Percentiles rank a stretch among this genome's conserved stretches.
Evolutionary conservation across 305 asterid genomes (phyloP).

Genomic region (Rubia tinctorum): DNA sequence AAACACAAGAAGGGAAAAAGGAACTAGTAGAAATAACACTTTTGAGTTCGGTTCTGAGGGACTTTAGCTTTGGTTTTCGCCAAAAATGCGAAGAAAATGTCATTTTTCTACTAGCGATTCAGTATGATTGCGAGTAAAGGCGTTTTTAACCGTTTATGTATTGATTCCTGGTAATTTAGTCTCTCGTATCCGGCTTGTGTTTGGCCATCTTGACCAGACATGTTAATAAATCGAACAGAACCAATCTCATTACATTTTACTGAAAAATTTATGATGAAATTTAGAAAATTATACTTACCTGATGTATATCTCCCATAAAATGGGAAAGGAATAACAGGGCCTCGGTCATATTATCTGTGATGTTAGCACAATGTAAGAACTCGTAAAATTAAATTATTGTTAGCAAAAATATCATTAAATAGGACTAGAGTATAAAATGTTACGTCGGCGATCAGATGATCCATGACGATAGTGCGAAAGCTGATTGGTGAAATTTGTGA

Average conservation of each 20-base stretch:
- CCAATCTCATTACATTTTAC: too few relatives aligned
- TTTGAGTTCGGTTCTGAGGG: background rate
- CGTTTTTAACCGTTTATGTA: too few relatives aligned
- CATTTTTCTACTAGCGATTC: too few relatives aligned
- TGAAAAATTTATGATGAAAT: background rate
- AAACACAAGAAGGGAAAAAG: too few relatives aligned
- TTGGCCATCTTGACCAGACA: too few relatives aligned
- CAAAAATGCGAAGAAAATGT: too few relatives aligned
- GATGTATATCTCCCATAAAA: constrained; percentile 97
- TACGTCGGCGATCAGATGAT: constrained; percentile 78
- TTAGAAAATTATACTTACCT: constrained; percentile 30
- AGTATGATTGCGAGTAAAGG: too few relatives aligned
- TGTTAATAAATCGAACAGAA: too few relatives aligned
- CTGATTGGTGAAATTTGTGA: constrained; percentile 75
- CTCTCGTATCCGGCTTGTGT: too few relatives aligned
- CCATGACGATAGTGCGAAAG: constrained; percentile 80
- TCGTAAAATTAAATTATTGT: background rate
- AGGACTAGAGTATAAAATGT: constrained; percentile 14
- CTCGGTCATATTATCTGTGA: constrained; percentile 90
- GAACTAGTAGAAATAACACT: background rate
- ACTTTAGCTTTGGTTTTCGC: too few relatives aligned
- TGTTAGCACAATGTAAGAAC: background rate
- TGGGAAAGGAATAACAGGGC: constrained; percentile 78
- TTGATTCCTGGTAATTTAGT: too few relatives aligned
- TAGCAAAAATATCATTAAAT: background rate